These are phyloP conservation scores for Salvia hispanica DNA, from an alignment of 257 asterid genomes.

Conservation along the genomic window DNA sequence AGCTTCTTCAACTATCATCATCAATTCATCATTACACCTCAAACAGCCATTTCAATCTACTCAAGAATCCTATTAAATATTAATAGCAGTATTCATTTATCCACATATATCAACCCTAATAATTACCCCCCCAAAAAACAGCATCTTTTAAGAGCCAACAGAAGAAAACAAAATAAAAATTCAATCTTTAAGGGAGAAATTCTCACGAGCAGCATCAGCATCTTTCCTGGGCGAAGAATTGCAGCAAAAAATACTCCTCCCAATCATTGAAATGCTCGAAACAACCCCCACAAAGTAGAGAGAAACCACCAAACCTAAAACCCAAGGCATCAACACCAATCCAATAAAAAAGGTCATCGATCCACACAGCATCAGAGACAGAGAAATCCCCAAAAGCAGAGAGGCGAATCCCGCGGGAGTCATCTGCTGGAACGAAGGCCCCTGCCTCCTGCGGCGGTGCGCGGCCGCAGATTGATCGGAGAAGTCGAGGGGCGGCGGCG, in stretches of 20 bases:
- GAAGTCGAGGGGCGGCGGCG: slow-evolving; percentile 34
- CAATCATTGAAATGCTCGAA: slow-evolving; percentile 73
- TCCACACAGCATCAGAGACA: slow-evolving; percentile 81
- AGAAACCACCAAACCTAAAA: slow-evolving; percentile 55
- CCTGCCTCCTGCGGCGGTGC: slow-evolving; percentile 25
- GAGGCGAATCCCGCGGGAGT: slow-evolving; percentile 81
- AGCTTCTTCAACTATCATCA: no score
- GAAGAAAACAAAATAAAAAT: background rate
- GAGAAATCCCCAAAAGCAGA: slow-evolving; percentile 64
- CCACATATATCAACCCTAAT: no score
- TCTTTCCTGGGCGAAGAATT: slow-evolving; percentile 48
- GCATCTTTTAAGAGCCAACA: no score
- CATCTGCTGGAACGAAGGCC: slow-evolving; percentile 47
- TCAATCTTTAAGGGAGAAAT: background rate
- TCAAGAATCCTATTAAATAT: no score
- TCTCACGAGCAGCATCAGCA: slow-evolving; percentile 35
- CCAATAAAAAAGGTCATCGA: slow-evolving; percentile 84
- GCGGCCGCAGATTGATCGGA: slow-evolving; percentile 17
- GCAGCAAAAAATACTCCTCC: slow-evolving; percentile 50
- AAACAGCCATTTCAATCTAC: no score
- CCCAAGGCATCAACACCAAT: slow-evolving; percentile 89
- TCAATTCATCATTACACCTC: no score
- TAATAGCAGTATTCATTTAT: no score
- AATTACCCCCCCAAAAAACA: no score
- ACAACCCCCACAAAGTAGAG: slow-evolving; percentile 65